Base-by-base conservation (phyloP, 2,329 filamentous ascomycete genomes). In the Penicillium frequentans region DNA sequence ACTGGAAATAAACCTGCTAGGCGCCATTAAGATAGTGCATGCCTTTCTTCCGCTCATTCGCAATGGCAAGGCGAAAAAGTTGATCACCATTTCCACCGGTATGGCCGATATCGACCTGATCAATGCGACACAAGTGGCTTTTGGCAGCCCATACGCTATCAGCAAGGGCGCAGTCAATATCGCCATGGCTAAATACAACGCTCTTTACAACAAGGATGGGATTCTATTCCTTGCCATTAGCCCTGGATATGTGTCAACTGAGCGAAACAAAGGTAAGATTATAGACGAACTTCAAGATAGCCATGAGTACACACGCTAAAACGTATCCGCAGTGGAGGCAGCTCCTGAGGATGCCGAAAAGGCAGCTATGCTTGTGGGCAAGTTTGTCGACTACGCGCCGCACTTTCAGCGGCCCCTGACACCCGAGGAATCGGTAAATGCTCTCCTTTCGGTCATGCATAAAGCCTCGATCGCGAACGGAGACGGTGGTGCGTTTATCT, bases 91-190 rank as follows among this genome's bases (percentile, higher is more conserved):
- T 5, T 77, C 79, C 7, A 79, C 68, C 0, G 83, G 82, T 23
- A 55, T 77, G 43, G 80, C 78, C 0, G 83, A 86, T 56, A 19
- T 73, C 0, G 77, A 82, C 2, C 52, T 82, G 1, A 74, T 72
- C 54, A 72, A 70, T 13, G 54, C 78, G 0, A 67, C 63, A 19
- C 71, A 74, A 0, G 61, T 84, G 44, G 66, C 73, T 0, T 50
- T 68, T 1, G 59, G 62, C 0, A 58, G 71, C 0, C 65, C 77
- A 0, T 87, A 86, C 60, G 60, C 79, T 1, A 73, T 76, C 23
- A 79, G 73, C 66, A 84, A 85, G 66, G 82, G 77, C 0, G 85
- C 80, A 0, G 19, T 82, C 43, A 86, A 86, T 62, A 68, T 80
- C 16, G 73, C 78, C 1, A 70, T 83, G 1, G 80, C 80, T 59